Evolutionary conservation across 129 eudicot species (phyloP).

Genomic region (Gnaphalium uliginosum): DNA sequence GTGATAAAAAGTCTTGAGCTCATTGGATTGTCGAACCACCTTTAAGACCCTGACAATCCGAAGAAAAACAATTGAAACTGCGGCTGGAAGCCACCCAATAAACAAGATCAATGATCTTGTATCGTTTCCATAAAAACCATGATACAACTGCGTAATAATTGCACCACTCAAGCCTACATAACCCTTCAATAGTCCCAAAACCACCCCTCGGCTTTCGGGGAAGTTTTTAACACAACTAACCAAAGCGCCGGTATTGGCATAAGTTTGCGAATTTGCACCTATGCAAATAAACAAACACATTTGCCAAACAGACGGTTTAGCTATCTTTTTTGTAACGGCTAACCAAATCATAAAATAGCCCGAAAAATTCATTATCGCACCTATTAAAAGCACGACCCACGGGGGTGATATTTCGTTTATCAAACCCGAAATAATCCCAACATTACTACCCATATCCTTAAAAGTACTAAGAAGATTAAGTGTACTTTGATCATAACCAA

Average conservation of each 20-base stretch:
- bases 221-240: conserved; percentile 83
- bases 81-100: conserved; percentile 74
- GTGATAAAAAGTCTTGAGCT: conserved; percentile 53
- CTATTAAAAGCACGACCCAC: conserved; percentile 75
- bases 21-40: conserved; percentile 48
- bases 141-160: conserved; percentile 63
- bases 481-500: conserved; percentile 86
- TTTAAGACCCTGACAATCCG: conserved; percentile 50
- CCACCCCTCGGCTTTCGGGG: conserved; percentile 75
- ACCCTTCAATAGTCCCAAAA: conserved; percentile 73
- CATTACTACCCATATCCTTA: conserved; percentile 74
- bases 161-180: conserved; percentile 89
- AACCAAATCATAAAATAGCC: conserved; percentile 93
- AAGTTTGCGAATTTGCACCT: conserved; percentile 79
- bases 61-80: conserved; percentile 50
- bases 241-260: conserved; percentile 72
- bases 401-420: conserved; percentile 75
- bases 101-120: conserved; percentile 54
- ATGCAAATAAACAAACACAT: conserved; percentile 78
- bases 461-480: conserved; percentile 67
- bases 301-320: conserved; percentile 61
- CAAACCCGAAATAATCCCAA: conserved; percentile 66
- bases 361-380: conserved; percentile 65
- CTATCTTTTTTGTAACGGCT: conserved; percentile 45
- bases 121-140: conserved; percentile 55